A percentile compares a stretch with the other conserved stretches of the same genome.
These are phyloP conservation scores for Pythium phragmiticola DNA, from an alignment of 352 stramenopile genomes.

Conservation along the genomic window DNA sequence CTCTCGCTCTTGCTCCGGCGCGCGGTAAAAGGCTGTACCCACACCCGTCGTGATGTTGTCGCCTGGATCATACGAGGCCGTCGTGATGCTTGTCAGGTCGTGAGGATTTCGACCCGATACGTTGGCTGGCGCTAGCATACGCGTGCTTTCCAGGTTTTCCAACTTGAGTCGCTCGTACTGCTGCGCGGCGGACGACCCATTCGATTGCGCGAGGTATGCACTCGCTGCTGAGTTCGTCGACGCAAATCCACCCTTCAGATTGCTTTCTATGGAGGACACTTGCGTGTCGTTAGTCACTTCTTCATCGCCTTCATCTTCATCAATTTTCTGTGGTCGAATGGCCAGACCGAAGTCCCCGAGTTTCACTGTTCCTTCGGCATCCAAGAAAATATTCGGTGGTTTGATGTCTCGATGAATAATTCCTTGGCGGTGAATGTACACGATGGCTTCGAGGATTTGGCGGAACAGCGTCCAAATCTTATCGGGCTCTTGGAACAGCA, in stretches of 20 bases:
- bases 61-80: conserved; percentile 47
- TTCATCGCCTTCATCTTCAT: conserved; percentile 38
- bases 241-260: conserved; percentile 4
- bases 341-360: conserved; percentile 95
- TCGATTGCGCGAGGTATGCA: conserved; percentile 47
- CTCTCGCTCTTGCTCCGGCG: conserved; percentile 92
- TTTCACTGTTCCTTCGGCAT: conserved; percentile 90
- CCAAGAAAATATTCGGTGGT: conserved; percentile 94
- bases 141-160: conserved; percentile 67
- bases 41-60: conserved; percentile 92
- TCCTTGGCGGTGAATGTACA: conserved; percentile 93
- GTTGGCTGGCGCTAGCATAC: conserved; percentile 25
- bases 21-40: conserved; percentile 94
- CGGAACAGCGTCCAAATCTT: conserved; percentile 94
- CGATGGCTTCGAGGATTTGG: conserved; percentile 94
- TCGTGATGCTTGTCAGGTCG: conserved; percentile 51
- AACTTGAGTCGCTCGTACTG: conserved; percentile 67
- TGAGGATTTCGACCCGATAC: conserved; percentile 7
- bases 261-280: not conserved
- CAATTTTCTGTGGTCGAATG: conserved; percentile 66
- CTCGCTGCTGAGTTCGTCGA: conserved; percentile 12
- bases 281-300: conserved; percentile 20
- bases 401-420: conserved; percentile 94
- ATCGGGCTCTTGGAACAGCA: conserved; percentile 75
- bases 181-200: conserved; percentile 65